Conservation (phyloP, 345 rosid genomes). For the Garcia nutans region DNA sequence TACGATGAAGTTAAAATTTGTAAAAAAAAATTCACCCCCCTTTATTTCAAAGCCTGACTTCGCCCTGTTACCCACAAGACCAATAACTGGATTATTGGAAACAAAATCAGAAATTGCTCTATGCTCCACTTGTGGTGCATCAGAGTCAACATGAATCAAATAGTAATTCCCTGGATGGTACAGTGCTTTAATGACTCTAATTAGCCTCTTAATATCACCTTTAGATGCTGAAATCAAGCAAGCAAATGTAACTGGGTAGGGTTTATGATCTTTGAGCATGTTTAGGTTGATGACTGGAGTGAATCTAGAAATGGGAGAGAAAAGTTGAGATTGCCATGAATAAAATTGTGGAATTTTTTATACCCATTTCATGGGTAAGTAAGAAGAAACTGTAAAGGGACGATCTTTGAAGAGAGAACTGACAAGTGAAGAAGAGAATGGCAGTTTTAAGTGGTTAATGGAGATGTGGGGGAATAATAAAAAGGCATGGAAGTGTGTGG, state of each 20-base stretch:
- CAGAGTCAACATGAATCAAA: conserved; percentile 68
- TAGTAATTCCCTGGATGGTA: conserved; percentile 86
- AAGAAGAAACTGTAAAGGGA: neutral
- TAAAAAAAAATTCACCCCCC: too few species aligned
- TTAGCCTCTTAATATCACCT: conserved; percentile 63
- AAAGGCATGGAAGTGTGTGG: conserved; percentile 31
- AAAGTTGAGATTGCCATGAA: conserved; percentile 53
- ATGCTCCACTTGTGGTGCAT: conserved; percentile 59
- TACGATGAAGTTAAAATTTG: too few species aligned
- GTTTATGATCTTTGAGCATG: conserved; percentile 32
- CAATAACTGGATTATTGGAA: conserved; percentile 49
- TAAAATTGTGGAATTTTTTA: conserved; percentile 51
- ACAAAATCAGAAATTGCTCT: conserved; percentile 56
- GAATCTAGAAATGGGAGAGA: conserved; percentile 38
- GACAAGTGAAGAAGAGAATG: neutral
- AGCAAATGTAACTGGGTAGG: conserved; percentile 66
- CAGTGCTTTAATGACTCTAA: conserved; percentile 55
- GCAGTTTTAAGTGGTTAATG: conserved; percentile 13
- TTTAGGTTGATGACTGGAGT: conserved; percentile 41
- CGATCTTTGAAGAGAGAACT: neutral
- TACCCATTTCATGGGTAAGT: conserved; percentile 37
- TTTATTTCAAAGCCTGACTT: too few species aligned
- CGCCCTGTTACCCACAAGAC: conserved; percentile 57
- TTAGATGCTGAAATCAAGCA: conserved; percentile 81
- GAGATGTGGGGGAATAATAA: neutral